Percentiles rank a stretch among this genome's conserved stretches.
These are phyloP conservation scores for Syzygium jambos DNA, from an alignment of 345 rosid species.

Conservation along the genomic window DNA sequence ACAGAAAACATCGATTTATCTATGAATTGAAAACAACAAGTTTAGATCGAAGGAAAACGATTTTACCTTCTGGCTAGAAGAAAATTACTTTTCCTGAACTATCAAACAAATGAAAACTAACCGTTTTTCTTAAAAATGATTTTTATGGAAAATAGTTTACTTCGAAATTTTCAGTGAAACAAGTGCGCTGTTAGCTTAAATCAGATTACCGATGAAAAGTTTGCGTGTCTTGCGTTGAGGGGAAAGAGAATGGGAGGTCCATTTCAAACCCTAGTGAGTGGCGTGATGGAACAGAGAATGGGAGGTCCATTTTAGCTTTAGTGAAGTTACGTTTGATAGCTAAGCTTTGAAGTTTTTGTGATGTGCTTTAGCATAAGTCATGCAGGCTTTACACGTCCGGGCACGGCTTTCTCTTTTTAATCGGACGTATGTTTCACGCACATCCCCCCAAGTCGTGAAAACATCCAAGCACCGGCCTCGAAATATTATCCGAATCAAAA, in stretches of 20 bases:
- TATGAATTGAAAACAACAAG: neutral
- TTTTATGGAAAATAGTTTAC: neutral
- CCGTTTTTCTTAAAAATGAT: neutral
- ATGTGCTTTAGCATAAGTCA: neutral
- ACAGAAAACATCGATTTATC: fast-evolving
- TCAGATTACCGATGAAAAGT: neutral
- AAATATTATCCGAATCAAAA: fast-evolving
- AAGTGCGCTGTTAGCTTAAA: neutral
- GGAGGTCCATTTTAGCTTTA: neutral
- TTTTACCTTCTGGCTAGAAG: neutral
- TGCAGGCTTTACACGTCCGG: neutral
- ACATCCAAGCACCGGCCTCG: neutral
- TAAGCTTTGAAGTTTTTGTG: neutral
- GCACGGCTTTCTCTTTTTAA: neutral
- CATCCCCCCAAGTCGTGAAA: neutral
- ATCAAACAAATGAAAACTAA: neutral
- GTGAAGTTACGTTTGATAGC: neutral
- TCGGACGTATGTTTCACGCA: neutral
- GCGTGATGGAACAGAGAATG: neutral
- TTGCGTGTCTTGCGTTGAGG: neutral
- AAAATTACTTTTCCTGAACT: neutral
- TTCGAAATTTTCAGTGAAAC: neutral
- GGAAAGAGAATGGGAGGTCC: neutral
- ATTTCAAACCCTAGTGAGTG: neutral
- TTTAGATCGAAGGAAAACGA: neutral